Percentiles rank a stretch among this genome's conserved stretches.
Evolutionary conservation across 1,284 basidiomycete species (phyloP).

Genomic region (Laetiporus sulphureus): DNA sequence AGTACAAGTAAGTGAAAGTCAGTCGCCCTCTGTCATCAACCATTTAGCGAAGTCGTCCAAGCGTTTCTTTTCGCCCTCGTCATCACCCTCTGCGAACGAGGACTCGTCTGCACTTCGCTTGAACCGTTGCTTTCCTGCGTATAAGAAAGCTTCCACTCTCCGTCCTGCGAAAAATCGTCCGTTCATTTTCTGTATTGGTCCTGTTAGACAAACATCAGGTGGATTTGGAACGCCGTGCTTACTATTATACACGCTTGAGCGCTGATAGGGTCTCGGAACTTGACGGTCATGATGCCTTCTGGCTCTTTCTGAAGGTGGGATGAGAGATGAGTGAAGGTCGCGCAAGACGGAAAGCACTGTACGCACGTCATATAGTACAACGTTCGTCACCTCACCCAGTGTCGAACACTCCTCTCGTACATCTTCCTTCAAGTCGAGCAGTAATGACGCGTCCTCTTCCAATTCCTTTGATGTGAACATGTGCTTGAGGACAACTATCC

Average conservation of each 20-base stretch:
- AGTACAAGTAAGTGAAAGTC: too few species aligned
- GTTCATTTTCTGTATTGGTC: conserved; percentile 78
- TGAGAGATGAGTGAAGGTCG: conserved; percentile 4
- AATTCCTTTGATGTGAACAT: conserved; percentile 93
- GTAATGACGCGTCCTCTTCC: conserved; percentile 78
- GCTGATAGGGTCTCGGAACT: conserved; percentile 83
- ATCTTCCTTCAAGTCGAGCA: conserved; percentile 94
- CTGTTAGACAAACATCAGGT: background rate
- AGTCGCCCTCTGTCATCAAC: conserved; percentile 75
- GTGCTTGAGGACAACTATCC: conserved; percentile 88
- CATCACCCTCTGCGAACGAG: conserved; percentile 55
- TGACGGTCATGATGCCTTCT: conserved; percentile 94
- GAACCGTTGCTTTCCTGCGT: conserved; percentile 78
- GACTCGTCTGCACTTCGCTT: conserved; percentile 62
- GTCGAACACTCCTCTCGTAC: conserved; percentile 91
- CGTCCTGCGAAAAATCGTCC: conserved; percentile 89
- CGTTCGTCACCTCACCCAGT: conserved; percentile 93
- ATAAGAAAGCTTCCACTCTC: conserved; percentile 76
- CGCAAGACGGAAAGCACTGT: background rate
- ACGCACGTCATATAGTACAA: conserved; percentile 93
- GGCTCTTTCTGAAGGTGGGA: conserved; percentile 66
- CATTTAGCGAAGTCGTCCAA: conserved; percentile 86
- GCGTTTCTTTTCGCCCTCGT: conserved; percentile 75
- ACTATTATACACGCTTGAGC: conserved; percentile 88
- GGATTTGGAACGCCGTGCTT: conserved; percentile 28